A percentile compares a stretch with the other conserved stretches of the same genome.
Conservation (phyloP, 73 alveolate species). For the Paramecium biaurelia region DNA sequence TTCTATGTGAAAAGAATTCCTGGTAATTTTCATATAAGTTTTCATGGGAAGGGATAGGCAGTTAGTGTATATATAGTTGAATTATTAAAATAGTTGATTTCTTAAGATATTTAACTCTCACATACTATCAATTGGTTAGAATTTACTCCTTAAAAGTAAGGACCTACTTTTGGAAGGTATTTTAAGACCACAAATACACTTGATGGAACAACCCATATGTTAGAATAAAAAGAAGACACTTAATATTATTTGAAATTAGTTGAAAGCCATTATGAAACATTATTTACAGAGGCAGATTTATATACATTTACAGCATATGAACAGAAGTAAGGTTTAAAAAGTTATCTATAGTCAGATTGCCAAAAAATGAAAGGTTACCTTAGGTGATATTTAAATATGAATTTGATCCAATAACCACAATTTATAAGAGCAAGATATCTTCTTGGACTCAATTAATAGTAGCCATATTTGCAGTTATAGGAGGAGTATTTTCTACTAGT, state of each 20-base stretch:
- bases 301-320: constrained; percentile 57
- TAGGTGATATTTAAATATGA: constrained; percentile 53
- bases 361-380: constrained; percentile 35
- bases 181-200: constrained; percentile 27
- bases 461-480: constrained; percentile 40
- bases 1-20: constrained; percentile 55
- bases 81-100: not conserved
- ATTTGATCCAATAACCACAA: constrained; percentile 54
- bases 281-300: not conserved
- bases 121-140: constrained; percentile 57
- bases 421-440: constrained; percentile 4
- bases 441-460: constrained; percentile 15
- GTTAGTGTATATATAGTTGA: not conserved
- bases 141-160: constrained; percentile 30
- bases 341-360: constrained; percentile 7
- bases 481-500: constrained; percentile 46
- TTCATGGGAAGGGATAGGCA: constrained; percentile 59
- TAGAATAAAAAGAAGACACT: not conserved
- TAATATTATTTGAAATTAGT: constrained; percentile 61
- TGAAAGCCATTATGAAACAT: constrained; percentile 23
- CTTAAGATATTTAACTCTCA: not conserved
- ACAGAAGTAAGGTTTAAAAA: not conserved
- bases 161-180: not conserved
- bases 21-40: constrained; percentile 57
- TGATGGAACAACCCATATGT: not conserved